phyloP scores from a whole-genome alignment of 441 rosid genomes.

The Isatis lusitanica region DNA sequence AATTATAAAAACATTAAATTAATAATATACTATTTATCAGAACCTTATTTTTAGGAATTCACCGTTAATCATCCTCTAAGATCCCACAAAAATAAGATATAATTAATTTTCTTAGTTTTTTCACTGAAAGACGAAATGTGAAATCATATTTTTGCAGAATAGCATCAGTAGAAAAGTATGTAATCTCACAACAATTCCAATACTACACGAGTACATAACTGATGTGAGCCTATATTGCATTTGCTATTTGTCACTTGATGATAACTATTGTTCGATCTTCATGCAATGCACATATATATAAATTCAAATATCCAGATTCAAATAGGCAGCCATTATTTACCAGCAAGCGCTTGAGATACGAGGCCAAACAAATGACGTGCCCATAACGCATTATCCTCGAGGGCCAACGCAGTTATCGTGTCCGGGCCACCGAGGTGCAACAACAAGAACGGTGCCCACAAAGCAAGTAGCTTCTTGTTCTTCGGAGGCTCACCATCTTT shows the following conservation, averaged over 20 bases:
- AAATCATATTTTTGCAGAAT: background rate
- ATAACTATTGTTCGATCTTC: background rate
- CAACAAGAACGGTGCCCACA: constrained; percentile 68
- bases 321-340: background rate
- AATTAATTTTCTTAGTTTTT: background rate
- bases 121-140: background rate
- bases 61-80: too few relatives aligned
- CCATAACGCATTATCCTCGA: constrained; percentile 66
- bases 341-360: constrained; percentile 41
- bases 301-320: background rate
- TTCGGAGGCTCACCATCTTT: constrained; percentile 22
- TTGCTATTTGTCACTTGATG: background rate
- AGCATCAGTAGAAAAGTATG: background rate
- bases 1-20: too few relatives aligned
- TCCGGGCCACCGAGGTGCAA: constrained; percentile 76
- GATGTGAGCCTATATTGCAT: background rate
- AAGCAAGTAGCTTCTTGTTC: constrained; percentile 45
- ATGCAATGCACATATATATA: background rate
- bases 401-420: constrained; percentile 63
- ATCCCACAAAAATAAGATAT: background rate
- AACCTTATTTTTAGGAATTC: too few relatives aligned
- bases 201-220: background rate
- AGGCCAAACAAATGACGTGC: constrained; percentile 50
- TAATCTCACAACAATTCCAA: background rate
- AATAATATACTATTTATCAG: too few relatives aligned